phyloP scores from a whole-genome alignment of 2,329 filamentous ascomycete genomes.

The Escovopsis sp. region DNA sequence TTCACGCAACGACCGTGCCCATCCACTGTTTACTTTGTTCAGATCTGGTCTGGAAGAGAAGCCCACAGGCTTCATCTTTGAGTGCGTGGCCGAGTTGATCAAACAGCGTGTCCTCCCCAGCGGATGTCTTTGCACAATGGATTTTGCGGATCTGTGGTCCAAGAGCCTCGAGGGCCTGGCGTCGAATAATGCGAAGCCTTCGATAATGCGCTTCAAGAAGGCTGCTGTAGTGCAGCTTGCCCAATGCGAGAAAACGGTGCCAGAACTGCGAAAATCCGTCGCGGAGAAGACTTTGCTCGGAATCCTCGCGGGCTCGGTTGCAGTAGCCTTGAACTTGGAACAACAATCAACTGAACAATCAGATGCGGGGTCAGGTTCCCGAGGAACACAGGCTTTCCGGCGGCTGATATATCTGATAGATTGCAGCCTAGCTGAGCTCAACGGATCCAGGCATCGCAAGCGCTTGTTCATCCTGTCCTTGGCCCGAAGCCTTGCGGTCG shows the following conservation, averaged over 20 bases:
- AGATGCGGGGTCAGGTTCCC: neutral
- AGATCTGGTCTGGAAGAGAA: constrained; percentile 4
- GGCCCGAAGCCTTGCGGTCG: constrained; percentile 15
- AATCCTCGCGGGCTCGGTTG: constrained; percentile 16
- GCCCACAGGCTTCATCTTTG: constrained; percentile 8
- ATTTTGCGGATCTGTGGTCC: constrained; percentile 14
- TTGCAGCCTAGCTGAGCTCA: constrained; percentile 9
- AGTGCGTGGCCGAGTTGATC: constrained; percentile 12
- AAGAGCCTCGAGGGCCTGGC: constrained; percentile 12
- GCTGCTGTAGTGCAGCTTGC: constrained; percentile 12
- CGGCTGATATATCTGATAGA: constrained; percentile 15
- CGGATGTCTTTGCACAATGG: constrained; percentile 12
- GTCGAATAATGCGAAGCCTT: constrained; percentile 9
- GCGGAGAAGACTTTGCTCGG: constrained; percentile 16
- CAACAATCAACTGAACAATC: neutral
- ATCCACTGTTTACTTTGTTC: constrained; percentile 12
- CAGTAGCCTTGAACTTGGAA: constrained; percentile 11
- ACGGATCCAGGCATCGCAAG: constrained; percentile 3
- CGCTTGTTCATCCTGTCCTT: constrained; percentile 12
- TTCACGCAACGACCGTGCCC: constrained; percentile 8
- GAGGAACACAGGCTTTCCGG: constrained; percentile 9
- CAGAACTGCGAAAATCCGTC: constrained; percentile 1
- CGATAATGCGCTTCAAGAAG: constrained; percentile 11
- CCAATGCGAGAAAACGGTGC: constrained; percentile 3
- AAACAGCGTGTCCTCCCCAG: constrained; percentile 9